Base-by-base conservation (phyloP, 257 asterid genomes). In the Capsicum pubescens region DNA sequence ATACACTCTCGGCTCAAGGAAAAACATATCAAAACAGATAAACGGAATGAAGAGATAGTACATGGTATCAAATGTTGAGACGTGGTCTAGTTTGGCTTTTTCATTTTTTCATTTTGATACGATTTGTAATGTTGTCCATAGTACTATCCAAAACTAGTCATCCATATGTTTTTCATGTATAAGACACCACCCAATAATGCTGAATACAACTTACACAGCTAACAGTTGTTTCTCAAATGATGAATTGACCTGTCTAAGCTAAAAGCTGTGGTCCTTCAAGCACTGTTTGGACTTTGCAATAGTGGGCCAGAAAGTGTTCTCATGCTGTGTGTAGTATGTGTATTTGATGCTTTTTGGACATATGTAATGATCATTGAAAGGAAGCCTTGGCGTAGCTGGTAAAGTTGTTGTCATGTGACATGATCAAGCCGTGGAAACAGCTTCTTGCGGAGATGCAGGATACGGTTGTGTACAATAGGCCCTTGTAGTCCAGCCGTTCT, bases 231-330 rank as follows among this genome's bases (percentile, higher is more conserved):
- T 32, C 57, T 54, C 80, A 48, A 72, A 46, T 46, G 80, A n/a
- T 39, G 36, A 72, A 46, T 72, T 72, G 80, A 72, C 80, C 16
- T 72, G 42, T 69, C 77, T 39, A 48, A 72, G 16, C 7, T 48
- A 72, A 71, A 46, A 71, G 19, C 60, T 19, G 80, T 72, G 42
- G 60, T 72, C 44, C 80, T 48, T 19, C 42, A 19, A 11, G 12
- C 17, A 9, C n/a, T 6, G 35, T 70, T 9, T 48, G 36, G 39
- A 46, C n/a, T 19, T 46, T 46, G 5, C 58, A 46, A n/a, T 16
- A 70, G 79, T 21, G 56, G 79, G 14, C 79, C 79, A 70, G 8
- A 6, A 44, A 16, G 79, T 44, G 32, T 70, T 70, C 16, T 70
- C 35, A 70, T 39, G 78, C 55, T 70, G 78, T 70, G 14, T 42